Evolutionary conservation across 805 yeast genomes (phyloP).

Genomic region (Metschnikowia cerradonensis): DNA sequence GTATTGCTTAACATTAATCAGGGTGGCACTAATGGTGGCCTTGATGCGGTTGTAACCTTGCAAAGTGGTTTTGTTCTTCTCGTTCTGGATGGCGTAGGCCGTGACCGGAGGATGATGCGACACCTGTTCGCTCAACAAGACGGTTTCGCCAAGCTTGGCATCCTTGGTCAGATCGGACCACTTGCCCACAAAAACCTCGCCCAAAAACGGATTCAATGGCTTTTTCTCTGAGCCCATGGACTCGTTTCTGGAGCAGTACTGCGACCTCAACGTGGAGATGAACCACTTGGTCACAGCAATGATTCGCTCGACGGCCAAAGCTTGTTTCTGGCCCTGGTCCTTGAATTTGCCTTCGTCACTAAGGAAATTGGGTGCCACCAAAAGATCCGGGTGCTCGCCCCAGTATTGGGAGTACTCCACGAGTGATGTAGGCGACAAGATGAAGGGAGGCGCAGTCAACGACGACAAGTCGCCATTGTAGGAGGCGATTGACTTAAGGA

Average conservation of each 20-base stretch:
- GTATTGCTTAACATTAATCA: constrained; percentile 81
- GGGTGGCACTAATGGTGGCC: constrained; percentile 75
- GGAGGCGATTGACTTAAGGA: constrained; percentile 83
- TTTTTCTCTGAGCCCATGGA: constrained; percentile 94
- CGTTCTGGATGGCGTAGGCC: constrained; percentile 81
- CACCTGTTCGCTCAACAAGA: constrained; percentile 84
- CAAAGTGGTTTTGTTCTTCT: constrained; percentile 59
- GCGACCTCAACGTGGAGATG: constrained; percentile 84
- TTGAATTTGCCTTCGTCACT: constrained; percentile 36
- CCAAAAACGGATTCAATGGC: constrained; percentile 93
- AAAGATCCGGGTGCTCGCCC: constrained; percentile 87
- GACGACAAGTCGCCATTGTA: constrained; percentile 92
- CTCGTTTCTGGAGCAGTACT: constrained; percentile 90
- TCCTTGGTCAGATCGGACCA: constrained; percentile 60
- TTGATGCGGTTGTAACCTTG: constrained; percentile 90
- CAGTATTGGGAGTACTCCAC: constrained; percentile 93
- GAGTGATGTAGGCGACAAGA: constrained; percentile 82
- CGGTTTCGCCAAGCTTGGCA: constrained; percentile 65
- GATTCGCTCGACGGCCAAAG: constrained; percentile 59
- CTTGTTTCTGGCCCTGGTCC: constrained; percentile 26
- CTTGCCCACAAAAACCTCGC: constrained; percentile 88
- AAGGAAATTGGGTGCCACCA: constrained; percentile 65
- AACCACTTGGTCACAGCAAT: constrained; percentile 88
- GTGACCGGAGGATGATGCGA: constrained; percentile 97
- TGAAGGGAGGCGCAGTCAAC: constrained; percentile 96